Evolutionary conservation across 345 rosid genomes (phyloP), one percentile per base, ranked within the genome.

Genomic region (Hypericum androsaemum): DNA sequence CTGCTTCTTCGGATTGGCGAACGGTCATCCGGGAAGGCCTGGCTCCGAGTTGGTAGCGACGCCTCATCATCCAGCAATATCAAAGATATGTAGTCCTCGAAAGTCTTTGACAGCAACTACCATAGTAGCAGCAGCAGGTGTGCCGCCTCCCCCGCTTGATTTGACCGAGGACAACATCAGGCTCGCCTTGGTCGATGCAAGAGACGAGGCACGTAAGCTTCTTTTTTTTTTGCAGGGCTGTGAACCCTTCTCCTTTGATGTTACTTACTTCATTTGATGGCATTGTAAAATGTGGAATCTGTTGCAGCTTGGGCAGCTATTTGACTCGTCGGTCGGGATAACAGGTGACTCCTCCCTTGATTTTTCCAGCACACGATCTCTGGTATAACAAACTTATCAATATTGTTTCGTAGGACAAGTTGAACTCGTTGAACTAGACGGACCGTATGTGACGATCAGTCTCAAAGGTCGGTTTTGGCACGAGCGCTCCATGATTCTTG

Each of bases 401-500:
- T 7, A 50, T 28, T 32, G 46, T 53, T 54, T 16, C 39, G 16
- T 37, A 82, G 86, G 92, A 49, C 70, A 65, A 74, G 89, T 67
- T 49, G 89, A 84, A 58, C 67, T 90, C 54, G 87, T 87, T 8
- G 96, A 90, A 50, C 60, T 90, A 62, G 98, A 87, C 74, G 98
- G 98, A 45, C 92, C 89, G 0, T 90, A 79, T 63, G 98, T 87
- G 66, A 87, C 65, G 78, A 84, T 90, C 55, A 79, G 86, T 49
- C 83, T 84, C 15, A 78, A 66, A 57, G 96, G 98, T 41, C 73
- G 92, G 64, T 82, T 90, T 73, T 87, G 98, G 98, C 98, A 87
- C 55, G 60, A 77, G 61, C 92, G 96, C 22, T 70, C 98, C 10
- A 73, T 61, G 22, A 79, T 90, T 65, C 54, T 90, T 10, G 92